Evolutionary conservation across 1,139 yeast genomes (phyloP).

Genomic region (Petasospora fabianii): DNA sequence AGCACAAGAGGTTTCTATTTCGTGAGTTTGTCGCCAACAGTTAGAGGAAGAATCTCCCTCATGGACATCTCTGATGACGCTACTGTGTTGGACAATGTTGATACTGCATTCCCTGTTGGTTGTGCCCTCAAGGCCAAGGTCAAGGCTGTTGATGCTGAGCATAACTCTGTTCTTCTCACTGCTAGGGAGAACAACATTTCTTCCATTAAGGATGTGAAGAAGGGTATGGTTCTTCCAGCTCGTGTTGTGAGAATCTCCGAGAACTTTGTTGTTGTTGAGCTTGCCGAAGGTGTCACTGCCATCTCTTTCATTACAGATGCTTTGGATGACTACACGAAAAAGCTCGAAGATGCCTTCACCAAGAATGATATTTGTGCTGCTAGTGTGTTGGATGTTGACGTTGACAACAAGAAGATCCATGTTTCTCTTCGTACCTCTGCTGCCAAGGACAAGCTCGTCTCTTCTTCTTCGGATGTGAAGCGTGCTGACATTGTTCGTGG

Average conservation of each 20-base stretch:
- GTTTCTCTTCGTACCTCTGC: conserved; percentile 57
- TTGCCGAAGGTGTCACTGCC: conserved; percentile 61
- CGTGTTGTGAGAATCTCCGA: conserved; percentile 61
- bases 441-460: conserved; percentile 52
- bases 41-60: conserved; percentile 64
- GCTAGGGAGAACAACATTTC: conserved; percentile 44
- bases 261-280: conserved; percentile 60
- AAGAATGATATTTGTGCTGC: conserved; percentile 60
- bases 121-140: conserved; percentile 62
- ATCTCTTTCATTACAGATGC: conserved; percentile 77
- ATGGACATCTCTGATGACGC: conserved; percentile 62
- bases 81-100: conserved; percentile 47
- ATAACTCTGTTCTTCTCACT: conserved; percentile 46
- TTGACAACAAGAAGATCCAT: conserved; percentile 52
- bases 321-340: conserved; percentile 60
- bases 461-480: conserved; percentile 50
- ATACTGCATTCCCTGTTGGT: conserved; percentile 63
- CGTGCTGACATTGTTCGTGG: conserved; percentile 78
- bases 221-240: conserved; percentile 63
- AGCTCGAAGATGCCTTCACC: conserved; percentile 49
- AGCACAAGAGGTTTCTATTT: conserved; percentile 56
- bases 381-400: conserved; percentile 53
- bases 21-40: conserved; percentile 66
- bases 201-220: conserved; percentile 47
- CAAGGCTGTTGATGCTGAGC: conserved; percentile 49